Base-by-base conservation (phyloP, 805 yeast species). In the Torulaspora delbrueckii region DNA sequence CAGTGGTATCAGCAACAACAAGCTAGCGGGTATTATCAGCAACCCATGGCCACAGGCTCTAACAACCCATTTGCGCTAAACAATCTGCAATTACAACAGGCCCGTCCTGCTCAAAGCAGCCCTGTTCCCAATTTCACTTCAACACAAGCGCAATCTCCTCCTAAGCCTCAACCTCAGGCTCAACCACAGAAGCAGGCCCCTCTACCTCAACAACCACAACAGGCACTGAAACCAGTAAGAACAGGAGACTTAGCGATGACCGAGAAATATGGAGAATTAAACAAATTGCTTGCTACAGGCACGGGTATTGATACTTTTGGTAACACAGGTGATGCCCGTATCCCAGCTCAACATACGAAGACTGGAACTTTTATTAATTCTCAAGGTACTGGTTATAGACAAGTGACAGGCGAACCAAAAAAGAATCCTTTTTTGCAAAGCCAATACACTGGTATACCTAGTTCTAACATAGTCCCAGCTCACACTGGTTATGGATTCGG, bases 401-500 rank as follows among this genome's bases (percentile, higher is more conserved):
- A 79, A 55, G 71, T 70, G 32, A 51, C 60, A 10, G 63, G 67
- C 19, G 69, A 68, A 27, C 62, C 63, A 41, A 64, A 60, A 37
- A 55, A 56, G 12, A 74, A 74, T 47, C 76, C 76, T 24, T 73
- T 72, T 54, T 58, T 56, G 73, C 78, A 75, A 45, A 75, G 79
- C 25, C 95, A 88, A 60, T 85, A 80, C 60, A 82, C 87, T 0
- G 89, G 89, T 26, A 75, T 82, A 26, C 81, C 86, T 25, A 72
- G 81, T 27, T 73, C 86, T 10, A 74, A 70, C 23, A 76, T 88
- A 48, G 79, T 83, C 40, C 90, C 96, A 5, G 81, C 93, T 2
- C 82, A 85, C 59, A 90, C 98, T 1, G 98, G 98, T 2, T 89
- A 81, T 61, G 98, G 98, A 1, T 90, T 90, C 67, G 97, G 97